phyloP scores from a whole-genome alignment of 805 yeast species.

The Candida chauliodis region DNA sequence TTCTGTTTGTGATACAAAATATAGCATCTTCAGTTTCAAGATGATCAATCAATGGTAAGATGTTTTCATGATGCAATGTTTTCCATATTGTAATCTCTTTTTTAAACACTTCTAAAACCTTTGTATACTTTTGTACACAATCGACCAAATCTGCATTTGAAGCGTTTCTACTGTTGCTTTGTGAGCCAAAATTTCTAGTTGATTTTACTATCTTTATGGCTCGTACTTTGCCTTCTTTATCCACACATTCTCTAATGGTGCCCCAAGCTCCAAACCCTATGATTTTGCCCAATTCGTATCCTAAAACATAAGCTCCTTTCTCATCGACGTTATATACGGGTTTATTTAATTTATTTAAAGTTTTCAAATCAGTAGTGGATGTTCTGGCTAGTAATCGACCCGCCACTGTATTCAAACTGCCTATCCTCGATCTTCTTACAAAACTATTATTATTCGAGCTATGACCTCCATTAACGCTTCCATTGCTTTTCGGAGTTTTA shows the following conservation, averaged over 20 bases:
- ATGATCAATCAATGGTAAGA: conserved; percentile 60
- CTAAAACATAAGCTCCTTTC: conserved; percentile 64
- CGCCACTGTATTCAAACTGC: conserved; percentile 37
- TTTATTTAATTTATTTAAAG: conserved; percentile 16
- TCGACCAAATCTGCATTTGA: background rate
- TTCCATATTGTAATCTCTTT: conserved; percentile 79
- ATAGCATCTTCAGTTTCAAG: conserved; percentile 59
- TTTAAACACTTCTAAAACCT: conserved; percentile 55
- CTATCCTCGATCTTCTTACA: conserved; percentile 26
- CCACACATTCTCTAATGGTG: conserved; percentile 65
- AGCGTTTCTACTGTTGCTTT: background rate
- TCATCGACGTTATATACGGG: conserved; percentile 50
- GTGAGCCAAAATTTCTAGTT: conserved; percentile 10
- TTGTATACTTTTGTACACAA: conserved; percentile 34
- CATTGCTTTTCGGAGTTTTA: conserved; percentile 14
- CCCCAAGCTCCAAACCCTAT: conserved; percentile 94
- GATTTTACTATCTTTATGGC: conserved; percentile 64
- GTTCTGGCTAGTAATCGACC: conserved; percentile 36
- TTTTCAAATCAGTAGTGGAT: conserved; percentile 33
- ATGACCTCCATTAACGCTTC: conserved; percentile 5
- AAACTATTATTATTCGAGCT: conserved; percentile 20
- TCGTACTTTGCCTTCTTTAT: conserved; percentile 26
- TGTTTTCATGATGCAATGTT: conserved; percentile 56
- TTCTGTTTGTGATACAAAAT: conserved; percentile 68
- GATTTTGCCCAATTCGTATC: conserved; percentile 62